Percentiles rank a stretch among this genome's conserved stretches.
Evolutionary conservation across 306 rosid genomes (phyloP).

Genomic region (Vachellia pachyceras): DNA sequence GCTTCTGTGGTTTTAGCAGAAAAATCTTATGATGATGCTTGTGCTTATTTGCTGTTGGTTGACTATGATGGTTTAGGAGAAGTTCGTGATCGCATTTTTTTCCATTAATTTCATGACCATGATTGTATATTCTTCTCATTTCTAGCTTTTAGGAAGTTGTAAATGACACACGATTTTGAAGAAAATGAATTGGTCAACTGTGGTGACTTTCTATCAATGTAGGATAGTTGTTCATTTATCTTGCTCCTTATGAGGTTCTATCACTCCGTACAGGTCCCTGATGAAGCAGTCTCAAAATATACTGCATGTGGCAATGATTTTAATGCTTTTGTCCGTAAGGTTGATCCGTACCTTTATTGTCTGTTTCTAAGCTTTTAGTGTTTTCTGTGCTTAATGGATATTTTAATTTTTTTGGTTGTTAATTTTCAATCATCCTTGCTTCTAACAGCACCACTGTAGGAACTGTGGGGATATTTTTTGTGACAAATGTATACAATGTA

Average conservation of each 20-base stretch:
- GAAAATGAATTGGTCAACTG: slow-evolving; percentile 13
- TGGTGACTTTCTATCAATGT: slow-evolving; percentile 9
- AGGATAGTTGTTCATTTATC: not conserved
- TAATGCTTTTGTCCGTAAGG: slow-evolving; percentile 79
- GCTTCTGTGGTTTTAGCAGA: slow-evolving; percentile 25
- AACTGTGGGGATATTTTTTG: slow-evolving; percentile 99
- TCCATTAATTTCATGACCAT: not conserved
- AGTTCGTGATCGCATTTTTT: slow-evolving; percentile 2
- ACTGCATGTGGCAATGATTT: slow-evolving; percentile 81
- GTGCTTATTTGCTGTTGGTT: slow-evolving; percentile 19
- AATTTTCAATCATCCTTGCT: slow-evolving; percentile 37
- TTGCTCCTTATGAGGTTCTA: no score
- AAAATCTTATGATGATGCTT: slow-evolving; percentile 4
- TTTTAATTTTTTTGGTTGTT: slow-evolving; percentile 16
- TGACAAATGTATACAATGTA: slow-evolving; percentile 93
- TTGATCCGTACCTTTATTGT: slow-evolving; percentile 35
- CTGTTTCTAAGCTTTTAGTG: slow-evolving; percentile 24
- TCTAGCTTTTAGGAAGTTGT: not conserved
- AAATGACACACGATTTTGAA: slow-evolving; percentile 23
- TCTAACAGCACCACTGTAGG: slow-evolving; percentile 92
- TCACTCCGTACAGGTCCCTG: slow-evolving; percentile 75
- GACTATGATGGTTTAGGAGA: slow-evolving; percentile 15
- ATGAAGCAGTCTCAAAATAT: slow-evolving; percentile 93
- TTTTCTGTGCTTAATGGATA: slow-evolving; percentile 23
- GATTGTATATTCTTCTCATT: not conserved